Base-by-base conservation (phyloP, 306 rosid species). In the Carpinus fangiana region DNA sequence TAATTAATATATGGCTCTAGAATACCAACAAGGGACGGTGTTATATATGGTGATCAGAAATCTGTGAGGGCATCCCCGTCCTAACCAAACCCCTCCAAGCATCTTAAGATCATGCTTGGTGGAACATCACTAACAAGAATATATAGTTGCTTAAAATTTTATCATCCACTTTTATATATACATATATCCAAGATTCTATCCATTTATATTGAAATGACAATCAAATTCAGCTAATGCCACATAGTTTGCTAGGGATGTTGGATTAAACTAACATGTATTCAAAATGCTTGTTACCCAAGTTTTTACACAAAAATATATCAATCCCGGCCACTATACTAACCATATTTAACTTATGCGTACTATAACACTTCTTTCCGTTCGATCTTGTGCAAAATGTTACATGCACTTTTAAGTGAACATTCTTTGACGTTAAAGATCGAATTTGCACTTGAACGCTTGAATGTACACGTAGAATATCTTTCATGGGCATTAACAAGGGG, bases 171-270 rank as follows among this genome's bases (percentile, higher is more conserved):
- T 23, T 23, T 83, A 80, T 54, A 53, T 67, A 50, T 72, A 70
- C 75, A 47, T 36, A 55, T 47, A 78, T 74, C 46, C 60, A 45
- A 69, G 92, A 88, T 84, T 80, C 88, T 86, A 81, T 90, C 78
- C 90, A 68, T 55, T 81, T 78, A 83, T 47, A 54, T 83, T 56
- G 64, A 71, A 47, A 57, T 60, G 81, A 74, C 31, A 56, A 41
- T 76, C 68, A 82, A 65, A 12, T 38, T 50, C 50, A n/a, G 41
- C 21, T 81, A 20, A 55, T 46, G 74, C 72, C 78, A 47, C 70
- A 76, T 61, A 56, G 8, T 9, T 61, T 28, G 45, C 12, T 5
- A 66, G 23, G 72, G 50, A 23, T 48, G 13, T 48, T 10, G 52
- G 52, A 48, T 41, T 41, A 41, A 41, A 41, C 1, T 41, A 1